Evolutionary conservation across 139 green algal genomes (phyloP).

Genomic region (Chlamydomonas sp.): DNA sequence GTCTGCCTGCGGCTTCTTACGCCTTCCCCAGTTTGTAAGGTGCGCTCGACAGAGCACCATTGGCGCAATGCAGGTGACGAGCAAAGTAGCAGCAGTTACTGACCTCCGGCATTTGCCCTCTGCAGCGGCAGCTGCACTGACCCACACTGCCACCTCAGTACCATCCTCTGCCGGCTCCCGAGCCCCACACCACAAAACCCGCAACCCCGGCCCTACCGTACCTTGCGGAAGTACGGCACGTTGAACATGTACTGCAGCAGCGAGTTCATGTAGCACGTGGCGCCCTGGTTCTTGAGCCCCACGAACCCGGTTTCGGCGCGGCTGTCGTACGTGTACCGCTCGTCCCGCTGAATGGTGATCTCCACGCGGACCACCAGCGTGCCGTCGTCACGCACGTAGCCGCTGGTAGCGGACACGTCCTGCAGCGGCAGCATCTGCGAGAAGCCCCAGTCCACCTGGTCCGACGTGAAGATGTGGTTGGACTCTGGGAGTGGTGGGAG

Average conservation of each 20-base stretch:
- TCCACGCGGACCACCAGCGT: constrained; percentile 29
- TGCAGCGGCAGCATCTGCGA: constrained; percentile 74
- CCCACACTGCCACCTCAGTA: neutral
- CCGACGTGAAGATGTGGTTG: constrained; percentile 74
- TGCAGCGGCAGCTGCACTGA: too few relatives aligned
- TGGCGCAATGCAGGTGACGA: too few relatives aligned
- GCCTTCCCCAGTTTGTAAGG: too few relatives aligned
- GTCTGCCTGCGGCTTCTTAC: too few relatives aligned
- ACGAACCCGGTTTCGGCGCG: constrained; percentile 91
- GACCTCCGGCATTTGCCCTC: too few relatives aligned
- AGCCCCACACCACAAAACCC: neutral
- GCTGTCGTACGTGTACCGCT: constrained; percentile 79
- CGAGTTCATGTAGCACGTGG: constrained; percentile 99
- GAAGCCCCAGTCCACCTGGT: constrained; percentile 93
- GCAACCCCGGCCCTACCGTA: neutral
- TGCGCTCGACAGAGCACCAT: too few relatives aligned
- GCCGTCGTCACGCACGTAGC: constrained; percentile 70
- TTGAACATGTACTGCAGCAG: constrained; percentile 98
- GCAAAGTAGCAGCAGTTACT: too few relatives aligned
- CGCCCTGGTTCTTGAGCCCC: constrained; percentile 97
- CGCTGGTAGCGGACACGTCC: constrained; percentile 56
- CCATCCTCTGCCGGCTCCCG: neutral
- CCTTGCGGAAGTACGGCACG: constrained; percentile 92
- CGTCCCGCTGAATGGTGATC: constrained; percentile 58
- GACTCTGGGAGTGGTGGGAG: constrained; percentile 57